Conservation (phyloP, 1,284 basidiomycete genomes). For the Fomitopsis schrenkii region DNA sequence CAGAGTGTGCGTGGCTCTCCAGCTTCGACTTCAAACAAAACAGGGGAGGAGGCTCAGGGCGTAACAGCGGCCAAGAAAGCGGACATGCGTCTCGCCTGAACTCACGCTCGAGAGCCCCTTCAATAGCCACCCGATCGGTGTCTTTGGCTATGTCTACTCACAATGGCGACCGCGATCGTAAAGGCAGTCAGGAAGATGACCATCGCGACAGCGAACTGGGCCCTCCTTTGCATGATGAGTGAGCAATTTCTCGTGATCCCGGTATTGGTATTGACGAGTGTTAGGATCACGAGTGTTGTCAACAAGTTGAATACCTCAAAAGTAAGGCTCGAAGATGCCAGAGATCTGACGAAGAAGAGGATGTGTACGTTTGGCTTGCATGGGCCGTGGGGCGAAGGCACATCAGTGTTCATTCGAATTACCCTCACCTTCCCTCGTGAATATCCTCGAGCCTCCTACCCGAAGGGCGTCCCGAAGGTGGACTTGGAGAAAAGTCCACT, state of each 20-base stretch:
- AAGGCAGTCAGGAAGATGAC: conserved; percentile 36
- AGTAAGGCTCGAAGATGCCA: conserved; percentile 82
- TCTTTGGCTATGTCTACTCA: conserved; percentile 11
- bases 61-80: conserved; percentile 45
- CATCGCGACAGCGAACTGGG: conserved; percentile 36
- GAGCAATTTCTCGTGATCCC: conserved; percentile 19
- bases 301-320: conserved; percentile 68
- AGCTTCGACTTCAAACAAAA: conserved; percentile 58
- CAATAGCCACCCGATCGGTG: conserved; percentile 13
- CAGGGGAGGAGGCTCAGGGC: conserved; percentile 48
- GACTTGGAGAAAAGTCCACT: conserved; percentile 83
- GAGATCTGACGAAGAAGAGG: conserved; percentile 73
- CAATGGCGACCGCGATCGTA: conserved; percentile 39
- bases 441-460: conserved; percentile 66
- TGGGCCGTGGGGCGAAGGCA: conserved; percentile 86
- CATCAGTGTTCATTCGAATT: conserved; percentile 81
- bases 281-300: conserved; percentile 74
- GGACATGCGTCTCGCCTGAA: conserved; percentile 29
- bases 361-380: conserved; percentile 85
- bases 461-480: conserved; percentile 68
- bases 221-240: conserved; percentile 80
- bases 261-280: not conserved
- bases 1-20: conserved; percentile 66
- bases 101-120: conserved; percentile 23
- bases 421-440: conserved; percentile 85